Conservation (phyloP, 768 basidiomycete genomes). For the Hemileccinum impolitum region DNA sequence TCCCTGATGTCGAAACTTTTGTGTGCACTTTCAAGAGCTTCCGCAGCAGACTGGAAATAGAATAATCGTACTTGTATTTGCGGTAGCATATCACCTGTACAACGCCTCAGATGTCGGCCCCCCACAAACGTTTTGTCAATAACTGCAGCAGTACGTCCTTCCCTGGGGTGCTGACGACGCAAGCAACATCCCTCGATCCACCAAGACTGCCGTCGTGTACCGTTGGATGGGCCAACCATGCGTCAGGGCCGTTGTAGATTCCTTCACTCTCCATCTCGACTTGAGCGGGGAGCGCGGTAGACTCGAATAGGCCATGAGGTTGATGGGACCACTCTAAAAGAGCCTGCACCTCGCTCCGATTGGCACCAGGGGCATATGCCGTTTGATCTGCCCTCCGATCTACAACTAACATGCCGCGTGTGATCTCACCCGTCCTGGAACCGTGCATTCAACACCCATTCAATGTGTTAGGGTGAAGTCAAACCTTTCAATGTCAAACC, state of each 20-base stretch:
- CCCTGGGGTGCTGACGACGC: constrained; percentile 65
- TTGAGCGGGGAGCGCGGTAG: constrained; percentile 50
- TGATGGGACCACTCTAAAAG: constrained; percentile 39
- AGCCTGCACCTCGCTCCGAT: constrained; percentile 60
- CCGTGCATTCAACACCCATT: neutral
- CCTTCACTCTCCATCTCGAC: constrained; percentile 43
- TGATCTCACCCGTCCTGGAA: constrained; percentile 67
- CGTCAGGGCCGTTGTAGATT: constrained; percentile 12
- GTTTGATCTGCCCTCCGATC: constrained; percentile 67
- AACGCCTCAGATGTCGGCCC: neutral
- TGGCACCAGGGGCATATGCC: constrained; percentile 64
- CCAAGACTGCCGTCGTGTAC: constrained; percentile 18
- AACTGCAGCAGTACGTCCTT: constrained; percentile 44
- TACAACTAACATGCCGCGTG: constrained; percentile 84
- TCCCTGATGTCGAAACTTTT: too few species aligned
- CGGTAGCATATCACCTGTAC: too few species aligned
- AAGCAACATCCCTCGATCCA: constrained; percentile 39
- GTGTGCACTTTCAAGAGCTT: too few species aligned
- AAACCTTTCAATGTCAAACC: constrained; percentile 71
- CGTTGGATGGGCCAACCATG: constrained; percentile 19
- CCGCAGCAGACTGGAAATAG: too few species aligned
- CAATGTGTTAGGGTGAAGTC: constrained; percentile 1
- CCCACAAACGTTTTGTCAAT: constrained; percentile 59
- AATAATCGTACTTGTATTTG: too few species aligned
- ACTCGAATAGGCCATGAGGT: constrained; percentile 41